These are phyloP conservation scores for Fulvia fulva DNA, from an alignment of 2,329 filamentous ascomycete species.

Conservation along the genomic window DNA sequence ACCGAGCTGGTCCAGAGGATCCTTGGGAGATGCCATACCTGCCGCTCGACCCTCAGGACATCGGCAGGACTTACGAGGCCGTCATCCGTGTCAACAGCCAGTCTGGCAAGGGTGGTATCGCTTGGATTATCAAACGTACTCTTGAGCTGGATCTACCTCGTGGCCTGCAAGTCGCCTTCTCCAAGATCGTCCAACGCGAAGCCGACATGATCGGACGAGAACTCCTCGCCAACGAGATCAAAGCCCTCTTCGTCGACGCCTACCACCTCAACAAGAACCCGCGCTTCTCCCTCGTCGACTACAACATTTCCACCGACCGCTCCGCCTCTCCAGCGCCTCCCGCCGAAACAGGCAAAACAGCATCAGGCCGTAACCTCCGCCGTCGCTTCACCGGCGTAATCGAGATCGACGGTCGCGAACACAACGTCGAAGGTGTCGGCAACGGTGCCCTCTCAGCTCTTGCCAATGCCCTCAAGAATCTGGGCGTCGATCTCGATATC, in stretches of 20 bases:
- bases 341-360: conserved; percentile 58
- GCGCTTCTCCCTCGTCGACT: conserved; percentile 82
- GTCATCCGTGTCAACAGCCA: conserved; percentile 98
- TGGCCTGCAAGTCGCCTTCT: conserved; percentile 87
- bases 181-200: conserved; percentile 75
- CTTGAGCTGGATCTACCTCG: conserved; percentile 89
- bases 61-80: conserved; percentile 94
- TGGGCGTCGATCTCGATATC: conserved; percentile 86
- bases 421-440: conserved; percentile 72
- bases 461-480: conserved; percentile 70
- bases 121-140: conserved; percentile 87
- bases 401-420: conserved; percentile 74
- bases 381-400: conserved; percentile 83
- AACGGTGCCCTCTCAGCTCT: conserved; percentile 89
- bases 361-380: conserved; percentile 66
- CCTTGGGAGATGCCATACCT: conserved; percentile 87
- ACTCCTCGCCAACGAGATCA: conserved; percentile 78
- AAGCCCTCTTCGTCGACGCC: conserved; percentile 77
- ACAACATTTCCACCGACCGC: conserved; percentile 82
- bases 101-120: conserved; percentile 87
- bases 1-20: conserved; percentile 58
- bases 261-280: conserved; percentile 83
- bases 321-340: conserved; percentile 69
- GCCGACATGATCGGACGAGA: conserved; percentile 81
- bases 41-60: conserved; percentile 86